Percentiles rank a stretch among this genome's conserved stretches.
phyloP scores from a whole-genome alignment of 1,284 basidiomycete species.

The Ustilago lituana region DNA sequence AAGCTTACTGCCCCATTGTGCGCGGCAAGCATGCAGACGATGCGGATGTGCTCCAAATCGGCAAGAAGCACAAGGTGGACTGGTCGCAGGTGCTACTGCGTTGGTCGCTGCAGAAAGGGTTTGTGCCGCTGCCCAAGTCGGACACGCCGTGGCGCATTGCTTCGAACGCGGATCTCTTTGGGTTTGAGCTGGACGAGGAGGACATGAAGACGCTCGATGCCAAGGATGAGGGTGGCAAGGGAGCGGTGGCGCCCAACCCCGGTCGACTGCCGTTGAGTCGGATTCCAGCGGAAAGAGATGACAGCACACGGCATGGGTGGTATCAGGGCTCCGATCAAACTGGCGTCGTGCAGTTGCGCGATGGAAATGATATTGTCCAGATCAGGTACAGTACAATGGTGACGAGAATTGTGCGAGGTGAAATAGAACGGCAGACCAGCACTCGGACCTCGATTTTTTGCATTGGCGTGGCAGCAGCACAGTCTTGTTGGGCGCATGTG shows the following conservation, averaged over 20 bases:
- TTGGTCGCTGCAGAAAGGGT: constrained; percentile 47
- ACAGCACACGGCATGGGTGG: no score
- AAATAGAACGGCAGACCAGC: no score
- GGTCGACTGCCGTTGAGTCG: constrained; percentile 27
- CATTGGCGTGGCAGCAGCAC: no score
- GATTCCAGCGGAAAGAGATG: no score
- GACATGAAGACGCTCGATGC: constrained; percentile 40
- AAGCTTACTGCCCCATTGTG: constrained; percentile 49
- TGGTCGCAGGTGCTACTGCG: constrained; percentile 46
- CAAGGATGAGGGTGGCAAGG: constrained; percentile 34
- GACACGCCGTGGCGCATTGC: constrained; percentile 47
- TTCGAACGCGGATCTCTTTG: constrained; percentile 44
- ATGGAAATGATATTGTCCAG: no score
- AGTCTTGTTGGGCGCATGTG: no score
- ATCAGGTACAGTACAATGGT: no score
- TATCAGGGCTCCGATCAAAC: no score
- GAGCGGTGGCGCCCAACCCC: constrained; percentile 42
- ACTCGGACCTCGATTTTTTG: no score
- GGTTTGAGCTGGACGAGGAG: constrained; percentile 42
- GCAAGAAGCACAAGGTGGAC: constrained; percentile 36
- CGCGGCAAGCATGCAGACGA: constrained; percentile 36
- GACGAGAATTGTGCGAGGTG: no score
- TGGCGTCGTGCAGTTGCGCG: no score
- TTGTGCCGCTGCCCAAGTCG: constrained; percentile 51
- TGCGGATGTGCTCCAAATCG: constrained; percentile 28